Evolutionary conservation across 768 basidiomycete species (phyloP).

Genomic region (Russula virescens): DNA sequence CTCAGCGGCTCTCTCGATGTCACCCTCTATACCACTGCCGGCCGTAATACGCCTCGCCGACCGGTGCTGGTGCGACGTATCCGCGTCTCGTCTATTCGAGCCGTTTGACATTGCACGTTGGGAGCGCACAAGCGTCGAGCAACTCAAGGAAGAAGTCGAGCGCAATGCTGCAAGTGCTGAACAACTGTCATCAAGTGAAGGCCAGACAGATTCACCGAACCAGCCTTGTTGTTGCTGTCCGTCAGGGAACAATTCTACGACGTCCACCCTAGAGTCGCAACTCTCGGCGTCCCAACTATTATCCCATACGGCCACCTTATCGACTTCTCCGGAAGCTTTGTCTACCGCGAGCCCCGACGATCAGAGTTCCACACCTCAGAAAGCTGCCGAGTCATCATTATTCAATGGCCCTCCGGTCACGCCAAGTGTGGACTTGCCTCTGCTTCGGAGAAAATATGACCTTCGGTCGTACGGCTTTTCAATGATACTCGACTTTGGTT

Average conservation of each 20-base stretch:
- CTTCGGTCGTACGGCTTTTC: slow-evolving; percentile 66
- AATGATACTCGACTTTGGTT: slow-evolving; percentile 69
- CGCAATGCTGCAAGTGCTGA: slow-evolving; percentile 32
- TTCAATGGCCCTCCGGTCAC: slow-evolving; percentile 8
- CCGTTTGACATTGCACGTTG: slow-evolving; percentile 72
- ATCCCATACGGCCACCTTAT: background rate
- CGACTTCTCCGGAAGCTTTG: background rate
- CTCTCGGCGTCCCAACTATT: background rate
- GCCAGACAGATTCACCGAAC: background rate
- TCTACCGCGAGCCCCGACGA: background rate
- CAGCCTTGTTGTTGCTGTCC: background rate
- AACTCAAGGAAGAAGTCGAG: slow-evolving; percentile 36
- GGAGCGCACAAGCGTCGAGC: slow-evolving; percentile 61
- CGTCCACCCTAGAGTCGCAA: background rate
- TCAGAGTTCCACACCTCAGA: background rate
- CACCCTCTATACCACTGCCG: slow-evolving; percentile 41
- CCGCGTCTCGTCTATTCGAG: slow-evolving; percentile 58
- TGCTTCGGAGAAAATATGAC: slow-evolving; percentile 50
- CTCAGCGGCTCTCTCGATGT: slow-evolving; percentile 35
- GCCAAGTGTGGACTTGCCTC: background rate
- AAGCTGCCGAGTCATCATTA: background rate
- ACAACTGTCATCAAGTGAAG: slow-evolving; percentile 15
- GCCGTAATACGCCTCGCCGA: slow-evolving; percentile 61
- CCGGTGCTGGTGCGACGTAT: slow-evolving; percentile 84
- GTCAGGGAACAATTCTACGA: background rate